Percentiles rank a stretch among this genome's conserved stretches.
Evolutionary conservation across 768 basidiomycete genomes (phyloP).

Genomic region (Termitomyces sp.): DNA sequence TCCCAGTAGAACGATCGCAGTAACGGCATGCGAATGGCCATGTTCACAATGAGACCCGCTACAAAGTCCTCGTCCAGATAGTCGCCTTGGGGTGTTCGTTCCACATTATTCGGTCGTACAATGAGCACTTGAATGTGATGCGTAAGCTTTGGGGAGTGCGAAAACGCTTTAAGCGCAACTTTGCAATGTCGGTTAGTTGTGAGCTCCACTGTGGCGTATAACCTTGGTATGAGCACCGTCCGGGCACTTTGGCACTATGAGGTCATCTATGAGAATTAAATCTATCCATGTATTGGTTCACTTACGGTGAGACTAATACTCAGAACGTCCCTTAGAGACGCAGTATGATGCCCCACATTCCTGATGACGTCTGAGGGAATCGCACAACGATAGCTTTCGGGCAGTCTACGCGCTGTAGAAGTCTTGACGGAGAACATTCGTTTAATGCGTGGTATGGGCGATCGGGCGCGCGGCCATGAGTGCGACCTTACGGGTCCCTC

Average conservation of each 20-base stretch:
- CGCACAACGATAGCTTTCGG: background rate
- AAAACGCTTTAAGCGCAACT: slow-evolving; percentile 42
- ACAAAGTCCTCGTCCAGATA: slow-evolving; percentile 24
- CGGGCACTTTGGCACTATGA: slow-evolving; percentile 24
- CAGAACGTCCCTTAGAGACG: slow-evolving; percentile 20
- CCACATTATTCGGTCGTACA: slow-evolving; percentile 27
- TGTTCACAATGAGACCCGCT: slow-evolving; percentile 21
- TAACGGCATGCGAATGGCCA: slow-evolving; percentile 17
- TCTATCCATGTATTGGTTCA: background rate
- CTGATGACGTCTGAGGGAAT: slow-evolving; percentile 19
- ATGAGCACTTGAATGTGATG: slow-evolving; percentile 22
- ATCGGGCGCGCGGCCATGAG: slow-evolving; percentile 8
- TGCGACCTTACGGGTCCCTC: slow-evolving; percentile 7
- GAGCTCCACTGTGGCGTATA: slow-evolving; percentile 28
- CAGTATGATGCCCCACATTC: slow-evolving; percentile 19
- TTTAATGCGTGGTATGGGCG: slow-evolving; percentile 18
- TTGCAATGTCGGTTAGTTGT: slow-evolving; percentile 28
- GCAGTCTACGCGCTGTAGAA: background rate
- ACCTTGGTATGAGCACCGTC: slow-evolving; percentile 20
- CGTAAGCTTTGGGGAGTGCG: slow-evolving; percentile 22
- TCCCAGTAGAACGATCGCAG: slow-evolving; percentile 32
- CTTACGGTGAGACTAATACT: slow-evolving; percentile 23
- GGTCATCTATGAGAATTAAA: background rate
- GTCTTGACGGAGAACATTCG: slow-evolving; percentile 12
- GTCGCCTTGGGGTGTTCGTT: slow-evolving; percentile 27